phyloP scores from a whole-genome alignment of 1,284 basidiomycete species.

The Takashimella koratensis region DNA sequence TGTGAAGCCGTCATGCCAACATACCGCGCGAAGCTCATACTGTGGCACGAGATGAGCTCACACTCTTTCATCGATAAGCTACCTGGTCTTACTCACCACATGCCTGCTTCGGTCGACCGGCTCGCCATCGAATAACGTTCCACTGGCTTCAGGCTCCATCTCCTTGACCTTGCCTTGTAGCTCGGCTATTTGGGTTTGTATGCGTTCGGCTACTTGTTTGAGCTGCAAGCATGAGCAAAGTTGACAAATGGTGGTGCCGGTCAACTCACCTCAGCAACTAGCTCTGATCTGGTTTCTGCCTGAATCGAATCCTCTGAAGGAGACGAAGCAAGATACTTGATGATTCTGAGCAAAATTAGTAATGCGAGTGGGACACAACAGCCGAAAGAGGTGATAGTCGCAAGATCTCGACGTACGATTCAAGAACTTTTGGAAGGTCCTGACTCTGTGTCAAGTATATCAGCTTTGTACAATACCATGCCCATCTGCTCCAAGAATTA shows the following conservation, averaged over 20 bases:
- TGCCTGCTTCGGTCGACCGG: neutral
- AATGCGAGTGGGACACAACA: neutral
- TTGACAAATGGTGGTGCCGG: no score
- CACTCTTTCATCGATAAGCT: no score
- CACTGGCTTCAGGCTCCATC: slow-evolving; percentile 14
- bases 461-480: neutral
- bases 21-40: slow-evolving; percentile 31
- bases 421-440: slow-evolving; percentile 8
- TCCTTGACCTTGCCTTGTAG: slow-evolving; percentile 25
- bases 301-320: slow-evolving; percentile 13
- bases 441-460: slow-evolving; percentile 16
- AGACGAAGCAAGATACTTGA: slow-evolving; percentile 23
- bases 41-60: no score
- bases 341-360: neutral
- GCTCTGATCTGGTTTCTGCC: slow-evolving; percentile 18
- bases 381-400: no score
- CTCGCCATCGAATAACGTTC: slow-evolving; percentile 23
- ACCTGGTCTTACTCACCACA: slow-evolving; percentile 2
- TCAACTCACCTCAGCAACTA: slow-evolving; percentile 29
- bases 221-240: no score
- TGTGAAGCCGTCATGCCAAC: slow-evolving; percentile 40
- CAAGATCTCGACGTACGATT: neutral
- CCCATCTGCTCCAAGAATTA: neutral
- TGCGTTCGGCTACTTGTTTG: no score
- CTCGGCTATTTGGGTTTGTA: slow-evolving; percentile 20